Evolutionary conservation across 2,329 filamentous ascomycete genomes (phyloP), one percentile per base, ranked within the genome.

Genomic region (Grosmannia huntii): DNA sequence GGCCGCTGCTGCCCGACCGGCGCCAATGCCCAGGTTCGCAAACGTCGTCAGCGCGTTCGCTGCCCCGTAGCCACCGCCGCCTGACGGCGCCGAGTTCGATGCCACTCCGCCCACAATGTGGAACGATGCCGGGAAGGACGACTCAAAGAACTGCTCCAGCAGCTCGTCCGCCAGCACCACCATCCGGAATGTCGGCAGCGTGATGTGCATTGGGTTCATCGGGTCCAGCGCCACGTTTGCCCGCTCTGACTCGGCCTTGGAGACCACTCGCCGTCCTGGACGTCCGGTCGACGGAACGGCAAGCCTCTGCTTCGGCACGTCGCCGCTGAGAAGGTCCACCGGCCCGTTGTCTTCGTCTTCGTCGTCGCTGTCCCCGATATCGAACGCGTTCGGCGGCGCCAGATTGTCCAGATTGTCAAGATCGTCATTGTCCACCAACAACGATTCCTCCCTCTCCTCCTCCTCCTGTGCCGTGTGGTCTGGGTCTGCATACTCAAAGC

Each of bases 401-500:
- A 70, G 59, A 4, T 57, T 59, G 23, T 36, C 64, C 44, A 71
- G 69, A 11, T 71, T 68, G 44, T 53, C 53, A n/a, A n/a, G n/a
- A n/a, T n/a, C n/a, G n/a, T n/a, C 69, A 11, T 71, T 68, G 44
- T 53, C 53, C 5, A 5, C 48, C 31, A 33, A 33, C 31, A 33
- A 10, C 36, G 36, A 38, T 38, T 16, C 52, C 16, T 5, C 12
- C 41, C 14, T 53, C 21, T 36, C 27, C 51, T 52, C 56, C 41
- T 66, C 62, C 49, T 71, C 71, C 68, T 80, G 78, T 5, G 41
- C 19, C 1, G 86, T 84, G 62, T 88, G 86, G 66, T 95, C 92
- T 1, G 94, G 92, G 67, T 99, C 94, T 6, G 94, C 94, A 67
- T 99, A 99, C 71, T 99, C 94, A 64, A 99, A 99, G 71, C 94